phyloP scores from a whole-genome alignment of 2,329 filamentous ascomycete genomes.

The Hirsutella thompsonii region DNA sequence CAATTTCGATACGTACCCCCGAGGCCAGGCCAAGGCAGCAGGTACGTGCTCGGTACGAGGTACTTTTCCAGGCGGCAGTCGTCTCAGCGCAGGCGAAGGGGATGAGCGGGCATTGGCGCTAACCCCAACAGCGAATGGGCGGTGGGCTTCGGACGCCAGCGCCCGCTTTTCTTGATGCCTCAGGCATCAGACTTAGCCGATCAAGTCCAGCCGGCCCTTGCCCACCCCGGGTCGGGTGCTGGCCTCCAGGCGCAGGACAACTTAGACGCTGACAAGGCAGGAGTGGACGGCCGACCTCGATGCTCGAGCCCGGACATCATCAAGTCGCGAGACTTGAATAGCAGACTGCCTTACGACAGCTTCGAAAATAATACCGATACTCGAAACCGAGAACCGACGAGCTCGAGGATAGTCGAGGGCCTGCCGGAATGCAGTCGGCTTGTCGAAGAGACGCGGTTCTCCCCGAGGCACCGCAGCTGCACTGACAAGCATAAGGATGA shows the following conservation, averaged over 20 bases:
- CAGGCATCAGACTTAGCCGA: conserved; percentile 4
- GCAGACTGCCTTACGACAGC: no score
- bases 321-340: no score
- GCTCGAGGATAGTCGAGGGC: not conserved
- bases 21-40: not conserved
- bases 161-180: conserved; percentile 4
- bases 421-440: not conserved
- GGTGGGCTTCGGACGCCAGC: conserved; percentile 19
- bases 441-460: not conserved
- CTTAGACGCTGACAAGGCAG: conserved; percentile 1
- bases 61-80: conserved; percentile 1
- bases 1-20: not conserved
- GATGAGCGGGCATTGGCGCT: conserved; percentile 16
- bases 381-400: no score
- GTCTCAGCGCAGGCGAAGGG: conserved; percentile 3
- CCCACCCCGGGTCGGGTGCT: not conserved
- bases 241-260: not conserved
- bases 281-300: not conserved
- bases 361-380: no score
- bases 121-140: conserved; percentile 21
- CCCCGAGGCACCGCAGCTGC: not conserved
- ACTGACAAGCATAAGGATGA: not conserved
- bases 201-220: not conserved
- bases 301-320: not conserved
- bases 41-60: not conserved